A percentile compares a stretch with the other conserved stretches of the same genome.
Evolutionary conservation across 2,329 filamentous ascomycete species (phyloP).

Genomic region (Ceratocystis albifundus): DNA sequence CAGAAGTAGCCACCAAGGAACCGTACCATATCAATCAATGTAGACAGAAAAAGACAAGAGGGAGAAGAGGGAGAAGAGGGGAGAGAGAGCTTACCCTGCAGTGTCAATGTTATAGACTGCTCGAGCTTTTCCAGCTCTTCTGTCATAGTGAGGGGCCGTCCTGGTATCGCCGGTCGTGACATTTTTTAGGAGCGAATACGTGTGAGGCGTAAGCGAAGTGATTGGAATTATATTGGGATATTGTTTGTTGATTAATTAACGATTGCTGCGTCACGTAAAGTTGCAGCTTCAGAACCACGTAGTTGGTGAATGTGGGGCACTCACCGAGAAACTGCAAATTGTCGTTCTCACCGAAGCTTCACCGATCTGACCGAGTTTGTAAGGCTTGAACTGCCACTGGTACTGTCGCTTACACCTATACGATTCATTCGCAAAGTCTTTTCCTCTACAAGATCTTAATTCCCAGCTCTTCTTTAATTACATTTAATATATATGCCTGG

Average conservation of each 20-base stretch:
- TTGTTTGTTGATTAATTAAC: not conserved
- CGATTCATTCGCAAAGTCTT: too few relatives aligned
- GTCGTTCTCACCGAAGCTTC: not conserved
- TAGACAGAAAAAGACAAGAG: not conserved
- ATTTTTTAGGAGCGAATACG: slow-evolving; percentile 29
- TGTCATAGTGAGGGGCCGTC: slow-evolving; percentile 61
- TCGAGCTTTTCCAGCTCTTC: slow-evolving; percentile 94
- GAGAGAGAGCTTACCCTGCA: slow-evolving; percentile 56
- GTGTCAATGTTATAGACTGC: slow-evolving; percentile 88
- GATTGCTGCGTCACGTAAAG: not conserved
- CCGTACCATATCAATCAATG: not conserved
- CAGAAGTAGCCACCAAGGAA: not conserved
- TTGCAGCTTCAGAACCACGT: not conserved
- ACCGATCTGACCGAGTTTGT: not conserved
- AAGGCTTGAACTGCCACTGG: too few relatives aligned
- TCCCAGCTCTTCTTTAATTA: not conserved
- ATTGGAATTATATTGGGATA: not conserved
- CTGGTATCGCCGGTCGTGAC: slow-evolving; percentile 39
- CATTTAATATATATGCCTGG: not conserved
- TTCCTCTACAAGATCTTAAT: not conserved
- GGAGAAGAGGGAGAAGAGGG: too few relatives aligned
- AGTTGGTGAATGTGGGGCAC: slow-evolving; percentile 3
- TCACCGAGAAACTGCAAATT: not conserved
- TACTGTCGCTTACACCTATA: too few relatives aligned
- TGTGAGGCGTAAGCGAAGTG: not conserved